Evolutionary conservation across 1,139 yeast species (phyloP).

Genomic region (Scheffersomyces illinoinensis): DNA sequence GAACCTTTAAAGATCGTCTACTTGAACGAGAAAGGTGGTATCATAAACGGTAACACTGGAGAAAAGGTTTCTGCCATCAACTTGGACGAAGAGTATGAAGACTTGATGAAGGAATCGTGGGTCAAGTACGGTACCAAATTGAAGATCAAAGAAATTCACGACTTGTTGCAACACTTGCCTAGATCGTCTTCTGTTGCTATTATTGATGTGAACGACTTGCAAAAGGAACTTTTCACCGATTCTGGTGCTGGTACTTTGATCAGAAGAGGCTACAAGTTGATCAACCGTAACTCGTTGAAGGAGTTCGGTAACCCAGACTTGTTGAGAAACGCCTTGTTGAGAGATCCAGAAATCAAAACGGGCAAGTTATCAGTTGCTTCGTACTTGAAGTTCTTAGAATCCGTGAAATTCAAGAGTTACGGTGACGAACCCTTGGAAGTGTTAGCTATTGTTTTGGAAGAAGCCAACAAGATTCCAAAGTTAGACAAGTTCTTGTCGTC

Average conservation of each 20-base stretch:
- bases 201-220: conserved; percentile 90
- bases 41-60: conserved; percentile 87
- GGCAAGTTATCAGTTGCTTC: conserved; percentile 80
- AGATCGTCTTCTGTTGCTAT: conserved; percentile 97
- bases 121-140: conserved; percentile 97
- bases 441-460: conserved; percentile 72
- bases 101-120: conserved; percentile 90
- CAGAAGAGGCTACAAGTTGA: conserved; percentile 91
- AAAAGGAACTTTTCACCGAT: conserved; percentile 95
- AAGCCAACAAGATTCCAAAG: conserved; percentile 55
- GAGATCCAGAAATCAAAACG: conserved; percentile 72
- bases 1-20: conserved; percentile 97
- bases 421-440: conserved; percentile 97
- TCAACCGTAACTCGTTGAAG: conserved; percentile 64
- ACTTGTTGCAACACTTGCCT: conserved; percentile 88
- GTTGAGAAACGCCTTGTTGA: conserved; percentile 71
- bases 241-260: conserved; percentile 99
- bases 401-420: conserved; percentile 68
- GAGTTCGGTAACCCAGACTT: conserved; percentile 79
- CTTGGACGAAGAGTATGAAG: conserved; percentile 94
- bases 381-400: conserved; percentile 72
- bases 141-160: conserved; percentile 94
- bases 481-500: conserved; percentile 87
- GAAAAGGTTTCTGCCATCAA: conserved; percentile 89
- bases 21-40: conserved; percentile 96